phyloP scores from a whole-genome alignment of 441 rosid species.

The Pelargonium australe region DNA sequence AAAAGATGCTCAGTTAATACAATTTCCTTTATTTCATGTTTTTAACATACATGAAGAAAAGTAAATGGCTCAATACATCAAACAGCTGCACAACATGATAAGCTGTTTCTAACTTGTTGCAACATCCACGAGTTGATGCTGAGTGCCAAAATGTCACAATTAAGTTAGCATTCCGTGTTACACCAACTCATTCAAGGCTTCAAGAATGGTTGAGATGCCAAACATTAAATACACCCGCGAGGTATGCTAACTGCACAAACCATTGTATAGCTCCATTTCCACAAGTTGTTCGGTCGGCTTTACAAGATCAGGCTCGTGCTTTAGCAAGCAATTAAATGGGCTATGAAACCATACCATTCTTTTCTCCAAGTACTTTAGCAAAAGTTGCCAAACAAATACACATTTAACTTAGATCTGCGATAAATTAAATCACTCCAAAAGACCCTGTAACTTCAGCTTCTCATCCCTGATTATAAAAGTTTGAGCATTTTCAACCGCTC shows the following conservation, averaged over 20 bases:
- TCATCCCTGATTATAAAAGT: constrained; percentile 44
- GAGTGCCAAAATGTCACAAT: background rate
- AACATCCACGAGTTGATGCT: background rate
- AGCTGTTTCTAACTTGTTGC: background rate
- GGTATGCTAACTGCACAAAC: background rate
- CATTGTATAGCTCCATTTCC: background rate
- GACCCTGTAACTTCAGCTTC: background rate
- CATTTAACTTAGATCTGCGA: constrained; percentile 4
- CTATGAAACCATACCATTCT: background rate
- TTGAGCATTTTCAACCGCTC: constrained; percentile 66
- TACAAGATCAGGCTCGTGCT: background rate
- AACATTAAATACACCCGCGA: background rate
- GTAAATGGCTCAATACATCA: background rate
- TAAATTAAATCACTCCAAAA: constrained; percentile 9
- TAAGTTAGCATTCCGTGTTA: background rate
- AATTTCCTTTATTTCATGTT: too few relatives aligned
- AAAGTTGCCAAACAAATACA: constrained; percentile 10
- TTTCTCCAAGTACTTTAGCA: background rate
- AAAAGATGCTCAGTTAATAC: too few relatives aligned
- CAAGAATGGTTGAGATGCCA: background rate
- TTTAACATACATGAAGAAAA: background rate
- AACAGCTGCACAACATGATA: background rate
- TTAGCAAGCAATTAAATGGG: background rate
- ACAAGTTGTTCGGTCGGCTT: background rate
- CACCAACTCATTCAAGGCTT: background rate